A percentile compares a stretch with the other conserved stretches of the same genome.
Conservation (phyloP, 2,329 filamentous ascomycete genomes). For the Teratosphaeria pseudoeucalypti region DNA sequence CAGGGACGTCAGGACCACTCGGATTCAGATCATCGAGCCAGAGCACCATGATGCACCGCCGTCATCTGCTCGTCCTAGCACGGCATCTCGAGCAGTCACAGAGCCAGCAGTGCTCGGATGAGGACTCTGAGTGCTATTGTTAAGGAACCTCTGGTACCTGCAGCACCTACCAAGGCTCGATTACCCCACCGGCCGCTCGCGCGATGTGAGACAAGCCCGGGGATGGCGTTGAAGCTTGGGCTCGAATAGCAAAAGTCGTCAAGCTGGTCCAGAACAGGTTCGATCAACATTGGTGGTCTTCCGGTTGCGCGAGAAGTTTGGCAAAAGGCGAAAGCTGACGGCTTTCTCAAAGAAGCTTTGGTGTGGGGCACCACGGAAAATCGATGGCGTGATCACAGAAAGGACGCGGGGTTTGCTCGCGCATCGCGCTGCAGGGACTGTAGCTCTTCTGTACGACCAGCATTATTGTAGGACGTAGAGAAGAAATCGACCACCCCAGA, state of each 20-base stretch:
- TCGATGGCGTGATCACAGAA: conserved; percentile 1
- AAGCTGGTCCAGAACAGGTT: not conserved
- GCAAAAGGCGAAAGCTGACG: not conserved
- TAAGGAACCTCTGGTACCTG: too few species aligned
- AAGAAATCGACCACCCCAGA: not conserved
- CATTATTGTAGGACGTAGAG: not conserved
- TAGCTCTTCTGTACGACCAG: not conserved
- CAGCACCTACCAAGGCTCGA: too few species aligned
- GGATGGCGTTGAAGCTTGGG: not conserved
- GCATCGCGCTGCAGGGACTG: not conserved
- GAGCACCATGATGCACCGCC: not conserved
- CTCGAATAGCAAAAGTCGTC: not conserved
- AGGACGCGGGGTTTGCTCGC: not conserved
- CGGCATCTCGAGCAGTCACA: not conserved
- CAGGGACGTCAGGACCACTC: conserved; percentile 6
- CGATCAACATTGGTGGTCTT: not conserved
- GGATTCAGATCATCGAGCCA: conserved; percentile 1
- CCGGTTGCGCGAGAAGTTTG: not conserved
- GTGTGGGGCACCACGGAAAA: not conserved
- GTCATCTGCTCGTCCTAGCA: not conserved
- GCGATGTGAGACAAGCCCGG: not conserved
- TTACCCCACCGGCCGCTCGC: not conserved
- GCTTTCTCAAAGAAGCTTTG: not conserved
- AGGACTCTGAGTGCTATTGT: not conserved
- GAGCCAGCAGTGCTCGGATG: not conserved